These are phyloP conservation scores for Mycocentrospora acerina DNA, from an alignment of 2,329 filamentous ascomycete species.

Conservation along the genomic window DNA sequence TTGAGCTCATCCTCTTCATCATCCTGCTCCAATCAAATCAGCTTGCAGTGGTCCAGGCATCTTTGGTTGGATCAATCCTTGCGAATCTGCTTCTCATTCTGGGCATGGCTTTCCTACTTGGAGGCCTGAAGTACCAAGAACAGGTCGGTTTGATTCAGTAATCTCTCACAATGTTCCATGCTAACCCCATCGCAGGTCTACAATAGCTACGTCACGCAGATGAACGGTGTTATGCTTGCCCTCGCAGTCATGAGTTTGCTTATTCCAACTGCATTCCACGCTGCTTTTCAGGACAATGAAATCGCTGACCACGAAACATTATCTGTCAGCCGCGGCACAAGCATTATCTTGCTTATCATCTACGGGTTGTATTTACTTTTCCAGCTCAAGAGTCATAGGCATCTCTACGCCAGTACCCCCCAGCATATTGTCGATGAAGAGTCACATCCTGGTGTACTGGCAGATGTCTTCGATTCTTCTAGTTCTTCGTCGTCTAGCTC, in stretches of 20 bases:
- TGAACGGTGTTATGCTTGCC: conserved; percentile 91
- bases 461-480: conserved; percentile 77
- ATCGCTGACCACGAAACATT: conserved; percentile 71
- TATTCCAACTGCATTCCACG: conserved; percentile 89
- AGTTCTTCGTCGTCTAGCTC: conserved; percentile 53
- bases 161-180: not conserved
- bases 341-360: conserved; percentile 79
- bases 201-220: conserved; percentile 92
- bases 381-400: conserved; percentile 87
- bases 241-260: conserved; percentile 87
- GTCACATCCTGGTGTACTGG: conserved; percentile 79
- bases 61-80: conserved; percentile 83
- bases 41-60: conserved; percentile 90
- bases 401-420: conserved; percentile 88
- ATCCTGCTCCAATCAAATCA: conserved; percentile 60
- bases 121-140: conserved; percentile 83
- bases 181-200: conserved; percentile 63
- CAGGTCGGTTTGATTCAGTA: conserved; percentile 57
- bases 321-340: conserved; percentile 86
- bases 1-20: conserved; percentile 55
- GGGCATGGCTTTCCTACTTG: conserved; percentile 87
- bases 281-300: conserved; percentile 68
- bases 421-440: conserved; percentile 93
- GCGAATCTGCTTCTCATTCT: conserved; percentile 86
- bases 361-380: conserved; percentile 85